A percentile compares a stretch with the other conserved stretches of the same genome.
Evolutionary conservation across 1,284 basidiomycete species (phyloP).

Genomic region (Ceratorhiza oryzae-sativae): DNA sequence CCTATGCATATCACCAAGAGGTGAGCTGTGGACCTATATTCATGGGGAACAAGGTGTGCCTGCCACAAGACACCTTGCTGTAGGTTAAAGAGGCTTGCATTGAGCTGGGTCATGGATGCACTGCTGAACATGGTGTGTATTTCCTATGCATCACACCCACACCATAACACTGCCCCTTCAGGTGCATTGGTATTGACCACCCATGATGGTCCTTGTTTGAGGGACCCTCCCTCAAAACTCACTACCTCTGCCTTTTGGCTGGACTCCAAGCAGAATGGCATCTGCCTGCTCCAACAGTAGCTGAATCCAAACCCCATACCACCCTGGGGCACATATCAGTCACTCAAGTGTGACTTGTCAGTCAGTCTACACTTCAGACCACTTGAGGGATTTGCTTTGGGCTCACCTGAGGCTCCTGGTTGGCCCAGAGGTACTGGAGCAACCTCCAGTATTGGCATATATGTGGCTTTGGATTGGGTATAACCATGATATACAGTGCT

Average conservation of each 20-base stretch:
- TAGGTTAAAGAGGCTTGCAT: background rate
- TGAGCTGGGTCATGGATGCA: background rate
- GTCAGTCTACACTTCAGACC: background rate
- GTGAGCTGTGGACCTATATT: background rate
- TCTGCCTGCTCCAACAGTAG: background rate
- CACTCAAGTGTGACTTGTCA: background rate
- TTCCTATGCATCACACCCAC: background rate
- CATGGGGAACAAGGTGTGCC: background rate
- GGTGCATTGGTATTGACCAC: background rate
- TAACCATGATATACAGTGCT: background rate
- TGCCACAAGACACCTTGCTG: background rate
- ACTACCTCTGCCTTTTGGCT: background rate
- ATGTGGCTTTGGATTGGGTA: background rate
- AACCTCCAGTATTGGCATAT: background rate
- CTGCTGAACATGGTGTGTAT: background rate
- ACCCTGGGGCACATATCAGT: background rate
- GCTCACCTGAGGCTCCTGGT: background rate
- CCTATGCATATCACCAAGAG: background rate
- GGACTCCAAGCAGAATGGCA: background rate
- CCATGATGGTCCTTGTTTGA: background rate
- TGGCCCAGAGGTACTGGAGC: background rate
- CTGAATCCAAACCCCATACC: background rate
- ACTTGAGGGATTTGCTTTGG: background rate
- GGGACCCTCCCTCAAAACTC: background rate
- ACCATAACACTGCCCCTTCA: background rate